Evolutionary conservation across 345 rosid species (phyloP).

Genomic region (Brassica juncea): DNA sequence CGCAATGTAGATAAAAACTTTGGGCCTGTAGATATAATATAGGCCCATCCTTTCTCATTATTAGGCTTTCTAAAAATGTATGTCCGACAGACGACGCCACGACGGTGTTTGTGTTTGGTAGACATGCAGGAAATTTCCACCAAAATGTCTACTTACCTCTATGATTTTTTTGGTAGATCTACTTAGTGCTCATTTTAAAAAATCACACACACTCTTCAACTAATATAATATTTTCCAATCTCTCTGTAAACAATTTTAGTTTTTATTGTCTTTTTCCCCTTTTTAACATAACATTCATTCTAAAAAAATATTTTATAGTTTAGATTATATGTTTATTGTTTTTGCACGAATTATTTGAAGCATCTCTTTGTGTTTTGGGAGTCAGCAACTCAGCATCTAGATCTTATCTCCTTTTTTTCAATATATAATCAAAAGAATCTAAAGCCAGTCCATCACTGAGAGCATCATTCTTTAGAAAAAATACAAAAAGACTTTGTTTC

Average conservation of each 20-base stretch:
- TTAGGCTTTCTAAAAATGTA: not conserved
- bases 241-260: not conserved
- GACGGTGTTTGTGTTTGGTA: not conserved
- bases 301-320: not conserved
- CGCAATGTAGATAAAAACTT: constrained; percentile 2
- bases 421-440: constrained; percentile 32
- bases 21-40: not conserved
- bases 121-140: not conserved
- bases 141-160: not conserved
- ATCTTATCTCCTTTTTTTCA: constrained; percentile 33
- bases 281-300: not conserved
- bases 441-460: constrained; percentile 39
- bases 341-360: constrained; percentile 16
- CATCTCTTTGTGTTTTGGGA: constrained; percentile 28
- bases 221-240: not conserved
- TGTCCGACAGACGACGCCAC: not conserved
- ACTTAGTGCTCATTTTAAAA: too few species aligned
- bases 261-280: not conserved
- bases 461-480: constrained; percentile 36
- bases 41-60: not conserved
- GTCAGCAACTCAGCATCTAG: constrained; percentile 29
- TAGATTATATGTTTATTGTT: not conserved
- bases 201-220: not conserved
- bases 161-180: too few species aligned
- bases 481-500: constrained; percentile 34